Percentiles rank a stretch among this genome's conserved stretches.
Evolutionary conservation across 495 filamentous ascomycete genomes (phyloP).

Genomic region (Penicillium samsonianum): DNA sequence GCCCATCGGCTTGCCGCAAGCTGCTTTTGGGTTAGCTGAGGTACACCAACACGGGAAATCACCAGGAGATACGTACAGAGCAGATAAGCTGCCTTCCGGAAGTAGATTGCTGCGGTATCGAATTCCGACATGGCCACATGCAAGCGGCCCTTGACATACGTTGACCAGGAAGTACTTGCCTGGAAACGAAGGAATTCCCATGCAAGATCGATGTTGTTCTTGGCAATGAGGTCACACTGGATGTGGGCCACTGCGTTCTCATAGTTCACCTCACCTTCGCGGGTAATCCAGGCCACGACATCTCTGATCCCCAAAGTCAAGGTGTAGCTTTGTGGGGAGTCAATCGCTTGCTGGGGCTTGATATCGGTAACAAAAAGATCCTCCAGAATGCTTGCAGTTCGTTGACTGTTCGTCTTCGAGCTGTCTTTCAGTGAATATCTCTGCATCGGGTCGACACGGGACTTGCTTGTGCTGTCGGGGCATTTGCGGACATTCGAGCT

Average conservation of each 20-base stretch:
- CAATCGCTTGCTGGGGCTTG: constrained; percentile 45
- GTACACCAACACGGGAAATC: not conserved
- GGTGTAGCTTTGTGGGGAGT: constrained; percentile 46
- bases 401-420: constrained; percentile 26
- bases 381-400: constrained; percentile 47
- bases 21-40: constrained; percentile 27
- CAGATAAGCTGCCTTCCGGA: constrained; percentile 79
- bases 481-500: constrained; percentile 53
- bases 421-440: constrained; percentile 33
- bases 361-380: constrained; percentile 52
- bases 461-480: constrained; percentile 21
- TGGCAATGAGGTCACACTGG: constrained; percentile 70
- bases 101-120: constrained; percentile 70
- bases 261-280: constrained; percentile 45
- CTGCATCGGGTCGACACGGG: constrained; percentile 24
- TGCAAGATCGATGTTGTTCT: constrained; percentile 70
- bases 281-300: constrained; percentile 51
- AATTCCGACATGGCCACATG: constrained; percentile 71
- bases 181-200: constrained; percentile 73
- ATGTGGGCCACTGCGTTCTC: constrained; percentile 56
- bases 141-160: constrained; percentile 83
- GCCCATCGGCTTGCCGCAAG: constrained; percentile 46
- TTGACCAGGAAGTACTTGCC: constrained; percentile 67
- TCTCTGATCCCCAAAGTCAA: constrained; percentile 52
- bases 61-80: constrained; percentile 61